These are phyloP conservation scores for Pelargonium cotyledonis DNA, from an alignment of 441 rosid species.

Conservation along the genomic window DNA sequence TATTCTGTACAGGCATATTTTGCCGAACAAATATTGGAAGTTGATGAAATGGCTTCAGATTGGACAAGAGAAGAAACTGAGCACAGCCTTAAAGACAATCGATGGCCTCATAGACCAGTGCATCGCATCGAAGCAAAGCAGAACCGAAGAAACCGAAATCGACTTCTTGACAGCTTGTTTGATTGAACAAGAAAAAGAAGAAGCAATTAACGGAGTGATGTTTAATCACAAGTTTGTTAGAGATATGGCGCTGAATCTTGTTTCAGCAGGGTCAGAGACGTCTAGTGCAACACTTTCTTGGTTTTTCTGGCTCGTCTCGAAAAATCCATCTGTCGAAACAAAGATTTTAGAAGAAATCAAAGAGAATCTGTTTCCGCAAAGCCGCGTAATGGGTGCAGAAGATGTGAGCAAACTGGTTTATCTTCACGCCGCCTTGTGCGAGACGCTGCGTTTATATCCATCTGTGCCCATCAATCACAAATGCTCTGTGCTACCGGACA, in stretches of 20 bases:
- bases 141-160: constrained; percentile 1
- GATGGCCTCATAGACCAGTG: not conserved
- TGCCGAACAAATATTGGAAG: constrained; percentile 26
- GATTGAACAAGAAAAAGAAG: not conserved
- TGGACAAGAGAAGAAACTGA: constrained; percentile 27
- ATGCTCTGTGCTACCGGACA: constrained; percentile 11
- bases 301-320: constrained; percentile 25
- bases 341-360: no score
- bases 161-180: constrained; percentile 18
- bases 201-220: not conserved
- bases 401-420: constrained; percentile 19
- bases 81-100: constrained; percentile 5
- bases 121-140: constrained; percentile 8
- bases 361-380: no score
- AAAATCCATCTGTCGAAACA: constrained; percentile 14
- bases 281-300: constrained; percentile 17
- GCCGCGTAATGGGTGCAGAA: no score
- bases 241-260: constrained; percentile 13
- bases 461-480: constrained; percentile 20
- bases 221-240: constrained; percentile 16
- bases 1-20: constrained; percentile 4
- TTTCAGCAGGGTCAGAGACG: constrained; percentile 26
- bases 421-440: constrained; percentile 25
- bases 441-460: constrained; percentile 26
- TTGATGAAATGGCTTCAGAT: constrained; percentile 25